A percentile compares a stretch with the other conserved stretches of the same genome.
Conservation (phyloP, 495 filamentous ascomycete genomes). For the Astrocystis sublimbata region DNA sequence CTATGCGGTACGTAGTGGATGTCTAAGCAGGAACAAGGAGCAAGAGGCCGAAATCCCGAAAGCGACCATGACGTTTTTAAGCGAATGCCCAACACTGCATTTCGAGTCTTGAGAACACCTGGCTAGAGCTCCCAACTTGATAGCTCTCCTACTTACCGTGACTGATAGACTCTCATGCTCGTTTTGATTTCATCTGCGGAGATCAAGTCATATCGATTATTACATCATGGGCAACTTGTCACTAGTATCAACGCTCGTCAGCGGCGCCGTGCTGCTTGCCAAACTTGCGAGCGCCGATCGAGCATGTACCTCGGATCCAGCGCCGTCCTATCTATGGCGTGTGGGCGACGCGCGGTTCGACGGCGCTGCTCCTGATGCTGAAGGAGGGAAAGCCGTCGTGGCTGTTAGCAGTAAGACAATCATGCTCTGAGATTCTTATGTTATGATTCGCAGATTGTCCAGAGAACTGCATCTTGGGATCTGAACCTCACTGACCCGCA, state of each 20-base stretch:
- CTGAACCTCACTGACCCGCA: background rate
- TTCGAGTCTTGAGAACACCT: background rate
- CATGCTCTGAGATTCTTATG: no score
- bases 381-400: slow-evolving; percentile 30
- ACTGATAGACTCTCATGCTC: background rate
- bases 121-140: background rate
- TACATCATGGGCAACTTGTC: slow-evolving; percentile 1
- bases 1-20: background rate
- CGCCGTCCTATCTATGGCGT: slow-evolving; percentile 31
- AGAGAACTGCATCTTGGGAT: no score
- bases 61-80: background rate
- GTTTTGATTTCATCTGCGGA: background rate
- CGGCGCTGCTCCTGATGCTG: slow-evolving; percentile 32
- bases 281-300: slow-evolving; percentile 23
- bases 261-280: slow-evolving; percentile 20
- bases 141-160: background rate
- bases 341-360: slow-evolving; percentile 40
- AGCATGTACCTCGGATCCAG: slow-evolving; percentile 26
- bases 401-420: slow-evolving; percentile 28
- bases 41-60: slow-evolving; percentile 5
- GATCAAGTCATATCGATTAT: background rate
- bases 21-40: background rate
- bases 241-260: slow-evolving; percentile 12
- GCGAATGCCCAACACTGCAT: background rate
- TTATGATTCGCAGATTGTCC: background rate